Evolutionary conservation across 169 alveolate genomes (phyloP).

Genomic region (Plasmodium reichenowi): DNA sequence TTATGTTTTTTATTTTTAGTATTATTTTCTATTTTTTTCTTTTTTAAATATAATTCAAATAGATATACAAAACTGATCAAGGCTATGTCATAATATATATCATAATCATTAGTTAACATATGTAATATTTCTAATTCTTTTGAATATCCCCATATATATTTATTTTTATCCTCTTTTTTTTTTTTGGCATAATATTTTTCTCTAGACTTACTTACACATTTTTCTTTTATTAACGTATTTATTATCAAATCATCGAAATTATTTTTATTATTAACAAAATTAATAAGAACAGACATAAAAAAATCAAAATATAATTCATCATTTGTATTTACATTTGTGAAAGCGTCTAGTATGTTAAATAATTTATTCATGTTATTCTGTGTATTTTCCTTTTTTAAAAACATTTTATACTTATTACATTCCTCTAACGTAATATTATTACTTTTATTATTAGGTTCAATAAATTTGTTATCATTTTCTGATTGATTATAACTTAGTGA

Average conservation of each 20-base stretch:
- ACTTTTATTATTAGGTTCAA: neutral
- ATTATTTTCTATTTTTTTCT: neutral
- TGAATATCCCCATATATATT: neutral
- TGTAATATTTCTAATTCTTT: conserved; percentile 34
- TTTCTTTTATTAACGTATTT: conserved; percentile 13
- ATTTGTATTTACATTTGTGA: conserved; percentile 4
- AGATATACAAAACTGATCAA: conserved; percentile 12
- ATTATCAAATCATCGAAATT: conserved; percentile 36
- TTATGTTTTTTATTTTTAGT: no score
- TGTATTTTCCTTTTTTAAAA: neutral
- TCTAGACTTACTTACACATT: neutral
- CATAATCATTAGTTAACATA: conserved; percentile 50
- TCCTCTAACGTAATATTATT: neutral
- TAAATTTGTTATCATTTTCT: neutral
- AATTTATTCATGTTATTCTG: neutral
- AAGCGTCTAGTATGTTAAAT: conserved; percentile 17
- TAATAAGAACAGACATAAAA: conserved; percentile 17
- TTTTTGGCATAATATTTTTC: neutral
- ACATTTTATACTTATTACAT: neutral
- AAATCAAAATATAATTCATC: conserved; percentile 43
- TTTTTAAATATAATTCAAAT: conserved; percentile 42
- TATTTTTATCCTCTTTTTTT: neutral
- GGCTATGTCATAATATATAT: conserved; percentile 43
- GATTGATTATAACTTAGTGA: no score
- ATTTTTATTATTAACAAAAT: conserved; percentile 54